phyloP scores from a whole-genome alignment of 208 protist species.

The Plasmodiophora brassicae region DNA sequence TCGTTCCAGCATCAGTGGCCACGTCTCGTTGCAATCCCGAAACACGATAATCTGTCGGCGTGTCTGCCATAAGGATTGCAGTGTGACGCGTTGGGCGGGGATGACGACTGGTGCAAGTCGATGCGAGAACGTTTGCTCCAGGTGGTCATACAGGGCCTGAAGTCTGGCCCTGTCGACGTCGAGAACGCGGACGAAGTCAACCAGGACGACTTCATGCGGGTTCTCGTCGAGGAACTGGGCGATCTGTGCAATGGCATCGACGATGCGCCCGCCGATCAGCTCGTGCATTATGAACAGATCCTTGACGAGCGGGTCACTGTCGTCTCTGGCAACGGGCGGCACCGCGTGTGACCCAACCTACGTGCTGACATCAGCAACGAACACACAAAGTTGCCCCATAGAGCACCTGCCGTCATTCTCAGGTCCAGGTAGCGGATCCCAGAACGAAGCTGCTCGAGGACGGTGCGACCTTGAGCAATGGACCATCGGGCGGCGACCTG shows the following conservation, averaged over 20 bases:
- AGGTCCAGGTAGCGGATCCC: constrained; percentile 7
- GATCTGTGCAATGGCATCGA: background rate
- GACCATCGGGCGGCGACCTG: background rate
- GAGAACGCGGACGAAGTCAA: background rate
- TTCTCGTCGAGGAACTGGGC: background rate
- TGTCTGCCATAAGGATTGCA: too few species aligned
- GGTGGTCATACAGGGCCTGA: background rate
- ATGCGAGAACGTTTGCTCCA: background rate
- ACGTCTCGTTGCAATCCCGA: too few species aligned
- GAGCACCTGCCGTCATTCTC: background rate
- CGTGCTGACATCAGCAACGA: too few species aligned
- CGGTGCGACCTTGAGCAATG: background rate
- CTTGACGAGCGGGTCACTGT: background rate
- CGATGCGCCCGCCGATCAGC: background rate
- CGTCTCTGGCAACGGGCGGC: background rate
- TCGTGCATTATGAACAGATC: background rate
- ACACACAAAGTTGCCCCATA: too few species aligned
- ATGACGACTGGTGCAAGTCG: too few species aligned
- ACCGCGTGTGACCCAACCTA: background rate
- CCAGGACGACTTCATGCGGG: background rate
- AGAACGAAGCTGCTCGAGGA: background rate
- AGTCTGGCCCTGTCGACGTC: background rate
- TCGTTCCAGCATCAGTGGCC: too few species aligned
- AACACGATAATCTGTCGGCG: too few species aligned
- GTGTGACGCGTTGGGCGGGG: too few species aligned